Evolutionary conservation across 805 yeast species (phyloP).

Genomic region (Starmerella riodocensis): DNA sequence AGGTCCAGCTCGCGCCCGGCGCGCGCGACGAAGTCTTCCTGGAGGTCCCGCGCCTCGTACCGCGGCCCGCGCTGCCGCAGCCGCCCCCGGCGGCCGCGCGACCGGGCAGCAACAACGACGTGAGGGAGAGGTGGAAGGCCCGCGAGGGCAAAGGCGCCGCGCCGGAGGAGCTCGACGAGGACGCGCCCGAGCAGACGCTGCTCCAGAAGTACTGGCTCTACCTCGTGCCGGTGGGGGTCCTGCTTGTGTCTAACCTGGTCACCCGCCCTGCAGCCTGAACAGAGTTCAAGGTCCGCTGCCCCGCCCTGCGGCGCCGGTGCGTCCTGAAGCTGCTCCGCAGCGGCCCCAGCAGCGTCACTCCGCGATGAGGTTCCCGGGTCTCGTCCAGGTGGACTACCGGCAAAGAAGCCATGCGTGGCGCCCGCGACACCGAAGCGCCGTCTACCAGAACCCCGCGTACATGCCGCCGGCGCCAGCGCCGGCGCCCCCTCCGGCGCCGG

Average conservation of each 20-base stretch:
- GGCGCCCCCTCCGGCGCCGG: too few relatives aligned
- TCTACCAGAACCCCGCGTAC: too few relatives aligned
- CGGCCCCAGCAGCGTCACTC: too few relatives aligned
- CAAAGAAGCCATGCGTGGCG: too few relatives aligned
- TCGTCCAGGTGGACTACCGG: too few relatives aligned
- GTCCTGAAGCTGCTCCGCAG: too few relatives aligned
- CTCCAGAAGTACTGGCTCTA: constrained; percentile 18
- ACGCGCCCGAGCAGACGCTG: constrained; percentile 11
- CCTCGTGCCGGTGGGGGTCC: constrained; percentile 8
- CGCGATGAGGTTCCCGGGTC: too few relatives aligned
- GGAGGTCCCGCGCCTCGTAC: constrained; percentile 4
- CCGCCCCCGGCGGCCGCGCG: neutral
- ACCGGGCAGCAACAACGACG: neutral
- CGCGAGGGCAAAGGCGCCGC: neutral
- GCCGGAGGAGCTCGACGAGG: constrained; percentile 25
- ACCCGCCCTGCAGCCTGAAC: neutral
- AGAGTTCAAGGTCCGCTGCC: neutral
- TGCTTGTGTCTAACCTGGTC: constrained; percentile 3
- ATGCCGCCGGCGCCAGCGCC: too few relatives aligned
- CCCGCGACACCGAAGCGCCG: too few relatives aligned
- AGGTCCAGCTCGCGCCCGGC: constrained; percentile 21
- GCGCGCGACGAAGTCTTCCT: neutral
- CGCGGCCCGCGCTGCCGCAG: constrained; percentile 4
- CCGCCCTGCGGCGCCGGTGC: neutral
- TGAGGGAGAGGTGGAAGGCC: neutral